Percentiles rank a stretch among this genome's conserved stretches.
These are phyloP conservation scores for Fusarium nelsonii DNA, from an alignment of 2,329 filamentous ascomycete species.

Conservation along the genomic window DNA sequence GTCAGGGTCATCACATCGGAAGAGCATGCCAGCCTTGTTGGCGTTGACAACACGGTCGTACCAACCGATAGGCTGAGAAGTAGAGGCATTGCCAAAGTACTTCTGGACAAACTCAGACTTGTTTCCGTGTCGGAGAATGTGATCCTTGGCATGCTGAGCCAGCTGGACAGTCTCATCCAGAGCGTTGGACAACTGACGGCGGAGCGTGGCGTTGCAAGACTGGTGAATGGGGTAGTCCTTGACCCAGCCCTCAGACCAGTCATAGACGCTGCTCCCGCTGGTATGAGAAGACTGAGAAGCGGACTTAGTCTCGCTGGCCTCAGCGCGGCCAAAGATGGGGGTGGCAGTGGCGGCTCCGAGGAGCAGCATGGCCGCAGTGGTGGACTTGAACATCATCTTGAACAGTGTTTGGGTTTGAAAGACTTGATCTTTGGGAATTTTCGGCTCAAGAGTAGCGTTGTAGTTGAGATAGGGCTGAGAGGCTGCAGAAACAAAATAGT, in stretches of 20 bases:
- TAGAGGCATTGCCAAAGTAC: conserved; percentile 73
- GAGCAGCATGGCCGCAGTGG: conserved; percentile 43
- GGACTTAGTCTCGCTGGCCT: conserved; percentile 41
- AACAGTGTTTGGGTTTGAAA: background rate
- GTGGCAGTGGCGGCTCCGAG: conserved; percentile 47
- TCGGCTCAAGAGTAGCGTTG: background rate
- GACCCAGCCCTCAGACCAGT: conserved; percentile 52
- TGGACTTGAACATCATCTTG: conserved; percentile 49
- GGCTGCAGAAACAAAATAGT: conserved; percentile 28
- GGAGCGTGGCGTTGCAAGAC: conserved; percentile 74
- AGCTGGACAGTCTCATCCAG: conserved; percentile 70
- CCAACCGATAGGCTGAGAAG: conserved; percentile 71
- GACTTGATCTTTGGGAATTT: conserved; percentile 14
- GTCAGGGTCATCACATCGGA: conserved; percentile 77
- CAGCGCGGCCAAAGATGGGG: conserved; percentile 46
- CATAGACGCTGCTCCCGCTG: conserved; percentile 40
- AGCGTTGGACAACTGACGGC: conserved; percentile 65
- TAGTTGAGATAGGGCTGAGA: conserved; percentile 28
- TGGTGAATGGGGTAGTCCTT: conserved; percentile 66
- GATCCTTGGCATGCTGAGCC: conserved; percentile 71
- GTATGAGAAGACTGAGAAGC: conserved; percentile 38
- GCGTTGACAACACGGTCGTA: conserved; percentile 70
- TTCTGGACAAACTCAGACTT: conserved; percentile 70
- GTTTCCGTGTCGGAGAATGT: conserved; percentile 69
- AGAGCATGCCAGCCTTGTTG: conserved; percentile 68